phyloP scores from a whole-genome alignment of 2,329 filamentous ascomycete species.

The Colletotrichum magnum region DNA sequence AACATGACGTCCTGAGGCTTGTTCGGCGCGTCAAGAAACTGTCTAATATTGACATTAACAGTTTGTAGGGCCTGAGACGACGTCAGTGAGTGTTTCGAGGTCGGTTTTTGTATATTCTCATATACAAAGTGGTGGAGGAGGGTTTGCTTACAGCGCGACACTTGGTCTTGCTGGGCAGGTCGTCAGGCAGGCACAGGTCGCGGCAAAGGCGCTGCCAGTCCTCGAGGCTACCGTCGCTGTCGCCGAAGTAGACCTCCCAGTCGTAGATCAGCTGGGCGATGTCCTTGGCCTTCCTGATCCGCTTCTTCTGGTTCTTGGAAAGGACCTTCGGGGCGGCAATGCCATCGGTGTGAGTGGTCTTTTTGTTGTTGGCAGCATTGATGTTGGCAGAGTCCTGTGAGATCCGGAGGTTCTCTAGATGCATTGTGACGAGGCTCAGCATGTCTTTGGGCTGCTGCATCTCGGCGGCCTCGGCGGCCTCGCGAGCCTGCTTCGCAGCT shows the following conservation, averaged over 20 bases:
- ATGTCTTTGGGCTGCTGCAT: too few species aligned
- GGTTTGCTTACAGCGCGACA: slow-evolving; percentile 58
- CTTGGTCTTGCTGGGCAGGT: slow-evolving; percentile 58
- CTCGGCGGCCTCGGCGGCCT: too few species aligned
- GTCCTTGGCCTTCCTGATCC: background rate
- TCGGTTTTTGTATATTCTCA: background rate
- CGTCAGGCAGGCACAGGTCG: slow-evolving; percentile 57
- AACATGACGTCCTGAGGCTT: slow-evolving; percentile 45
- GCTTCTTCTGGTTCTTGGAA: slow-evolving; percentile 21
- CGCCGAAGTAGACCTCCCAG: slow-evolving; percentile 51
- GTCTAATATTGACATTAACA: slow-evolving; percentile 64
- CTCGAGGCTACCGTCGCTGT: slow-evolving; percentile 47
- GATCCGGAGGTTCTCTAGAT: background rate
- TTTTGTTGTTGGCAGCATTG: background rate
- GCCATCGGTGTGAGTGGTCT: background rate
- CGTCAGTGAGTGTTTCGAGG: background rate
- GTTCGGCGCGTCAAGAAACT: slow-evolving; percentile 58
- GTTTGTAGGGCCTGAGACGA: slow-evolving; percentile 54
- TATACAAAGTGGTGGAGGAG: background rate
- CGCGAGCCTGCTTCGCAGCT: too few species aligned
- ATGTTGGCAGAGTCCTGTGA: background rate
- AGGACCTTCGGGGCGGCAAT: background rate
- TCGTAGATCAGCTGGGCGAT: background rate
- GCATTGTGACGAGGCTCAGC: too few species aligned
- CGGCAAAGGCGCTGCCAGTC: slow-evolving; percentile 62